A percentile compares a stretch with the other conserved stretches of the same genome.
Evolutionary conservation across 352 stramenopile species (phyloP).

Genomic region (Globisporangium parvum): DNA sequence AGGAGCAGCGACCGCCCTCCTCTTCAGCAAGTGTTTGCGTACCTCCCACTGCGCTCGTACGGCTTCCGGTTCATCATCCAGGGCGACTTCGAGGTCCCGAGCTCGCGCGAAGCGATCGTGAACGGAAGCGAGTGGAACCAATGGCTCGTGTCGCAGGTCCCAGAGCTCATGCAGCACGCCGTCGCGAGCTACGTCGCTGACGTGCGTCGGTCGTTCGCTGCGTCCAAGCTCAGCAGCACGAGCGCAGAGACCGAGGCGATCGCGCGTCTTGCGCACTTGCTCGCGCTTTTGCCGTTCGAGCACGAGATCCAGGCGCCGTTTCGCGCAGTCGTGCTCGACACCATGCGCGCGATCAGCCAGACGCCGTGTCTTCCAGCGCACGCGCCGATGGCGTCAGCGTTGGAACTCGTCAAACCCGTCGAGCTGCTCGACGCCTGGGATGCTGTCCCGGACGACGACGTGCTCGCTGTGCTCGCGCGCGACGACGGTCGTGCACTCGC

Average conservation of each 20-base stretch:
- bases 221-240: too few species aligned
- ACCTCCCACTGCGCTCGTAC: constrained; percentile 73
- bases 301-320: constrained; percentile 73
- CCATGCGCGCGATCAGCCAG: constrained; percentile 50
- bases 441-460: constrained; percentile 15
- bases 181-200: constrained; percentile 17
- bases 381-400: not conserved
- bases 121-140: constrained; percentile 87
- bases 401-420: constrained; percentile 17
- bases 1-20: constrained; percentile 22
- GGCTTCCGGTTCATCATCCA: constrained; percentile 85
- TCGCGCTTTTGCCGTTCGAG: constrained; percentile 56
- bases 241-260: constrained; percentile 1
- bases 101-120: constrained; percentile 76
- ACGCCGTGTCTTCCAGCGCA: constrained; percentile 35
- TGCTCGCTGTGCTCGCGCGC: constrained; percentile 6
- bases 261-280: constrained; percentile 26
- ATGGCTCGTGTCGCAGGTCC: constrained; percentile 74
- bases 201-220: not conserved
- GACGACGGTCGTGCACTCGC: constrained; percentile 14
- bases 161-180: constrained; percentile 32
- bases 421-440: constrained; percentile 47
- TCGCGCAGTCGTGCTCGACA: constrained; percentile 43
- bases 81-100: constrained; percentile 82
- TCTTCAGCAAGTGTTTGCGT: constrained; percentile 81